These are phyloP conservation scores for Dentipellis sp. DNA, from an alignment of 768 basidiomycete genomes.

Conservation along the genomic window DNA sequence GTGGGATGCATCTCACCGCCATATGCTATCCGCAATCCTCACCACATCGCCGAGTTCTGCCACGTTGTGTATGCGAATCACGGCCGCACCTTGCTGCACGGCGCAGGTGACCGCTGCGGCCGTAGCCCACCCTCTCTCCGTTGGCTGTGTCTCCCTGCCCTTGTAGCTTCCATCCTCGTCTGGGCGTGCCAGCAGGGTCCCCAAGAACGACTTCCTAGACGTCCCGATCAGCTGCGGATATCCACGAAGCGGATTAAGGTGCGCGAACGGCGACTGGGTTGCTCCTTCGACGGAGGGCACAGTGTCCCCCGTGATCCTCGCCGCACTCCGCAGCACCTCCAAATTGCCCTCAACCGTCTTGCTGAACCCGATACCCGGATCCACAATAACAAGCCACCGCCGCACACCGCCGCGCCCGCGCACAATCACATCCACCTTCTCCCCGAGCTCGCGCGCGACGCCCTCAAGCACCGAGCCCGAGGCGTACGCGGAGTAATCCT, in stretches of 20 bases:
- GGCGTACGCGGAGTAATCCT: slow-evolving; percentile 44
- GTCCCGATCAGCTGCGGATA: slow-evolving; percentile 67
- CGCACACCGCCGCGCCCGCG: slow-evolving; percentile 63
- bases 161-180: slow-evolving; percentile 28
- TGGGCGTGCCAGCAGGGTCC: slow-evolving; percentile 43
- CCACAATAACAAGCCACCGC: slow-evolving; percentile 82
- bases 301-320: slow-evolving; percentile 34
- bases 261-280: slow-evolving; percentile 4
- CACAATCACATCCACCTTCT: slow-evolving; percentile 55
- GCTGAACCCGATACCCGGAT: slow-evolving; percentile 94
- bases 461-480: slow-evolving; percentile 49
- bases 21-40: slow-evolving; percentile 42
- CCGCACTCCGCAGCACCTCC: slow-evolving; percentile 47
- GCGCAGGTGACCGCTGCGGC: slow-evolving; percentile 67
- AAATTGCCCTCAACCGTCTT: slow-evolving; percentile 74
- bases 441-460: slow-evolving; percentile 63
- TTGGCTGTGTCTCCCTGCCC: slow-evolving; percentile 49
- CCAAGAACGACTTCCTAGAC: slow-evolving; percentile 82
- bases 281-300: slow-evolving; percentile 8
- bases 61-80: slow-evolving; percentile 81
- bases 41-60: slow-evolving; percentile 68
- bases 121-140: slow-evolving; percentile 71
- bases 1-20: not conserved
- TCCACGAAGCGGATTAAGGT: slow-evolving; percentile 42
- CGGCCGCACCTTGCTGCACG: slow-evolving; percentile 59